Base-by-base conservation (phyloP, 495 filamentous ascomycete genomes). In the Bacidia gigantensis region DNA sequence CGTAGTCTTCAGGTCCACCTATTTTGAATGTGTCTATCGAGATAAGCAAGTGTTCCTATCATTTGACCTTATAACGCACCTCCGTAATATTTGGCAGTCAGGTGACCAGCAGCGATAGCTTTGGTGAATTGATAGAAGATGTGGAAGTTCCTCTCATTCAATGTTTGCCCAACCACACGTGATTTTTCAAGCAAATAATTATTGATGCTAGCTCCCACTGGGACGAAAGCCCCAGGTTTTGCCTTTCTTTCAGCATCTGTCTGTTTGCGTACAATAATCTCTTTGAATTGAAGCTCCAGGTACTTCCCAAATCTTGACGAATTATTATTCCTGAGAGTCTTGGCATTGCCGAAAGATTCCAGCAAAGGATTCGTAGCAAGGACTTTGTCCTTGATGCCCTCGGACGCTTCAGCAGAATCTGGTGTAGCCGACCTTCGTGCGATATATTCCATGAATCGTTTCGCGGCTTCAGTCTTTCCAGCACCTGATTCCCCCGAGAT, bases 81-180 rank as follows among this genome's bases (percentile, higher is more conserved):
- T 64, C 89, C 73, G 65, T 96, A 93, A 43, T 84, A 81, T 60
- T 17, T n/a, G 20, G 41, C 41, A 17, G 9, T 44, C 20, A 9
- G 5, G 20, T 44, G 41, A 9, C 41, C 41, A 7, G 84, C 76
- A 10, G 88, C 83, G 12, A 92, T 93, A 0, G 84, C 89, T 65
- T 99, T 99, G 20, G 93, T 83, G 67, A 95, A 95, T 65, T 99
- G 93, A 67, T 99, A 99, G 65, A 99, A 97, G 59, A 99, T 97
- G 66, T 99, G 93, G 69, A 99, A 99, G 65, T 95, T 97, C 56
- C 93, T 79, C 74, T 99, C 93, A 56, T 97, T 90, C 52, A 67
- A 75, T 57, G 96, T 97, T 70, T 97, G 93, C 5, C 90, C 89
- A 1, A 97, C 92, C 1, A 99, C 93, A 69, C 93, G 75, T 20